A percentile compares a stretch with the other conserved stretches of the same genome.
Evolutionary conservation across 768 basidiomycete genomes (phyloP).

Genomic region (Russula earlei): DNA sequence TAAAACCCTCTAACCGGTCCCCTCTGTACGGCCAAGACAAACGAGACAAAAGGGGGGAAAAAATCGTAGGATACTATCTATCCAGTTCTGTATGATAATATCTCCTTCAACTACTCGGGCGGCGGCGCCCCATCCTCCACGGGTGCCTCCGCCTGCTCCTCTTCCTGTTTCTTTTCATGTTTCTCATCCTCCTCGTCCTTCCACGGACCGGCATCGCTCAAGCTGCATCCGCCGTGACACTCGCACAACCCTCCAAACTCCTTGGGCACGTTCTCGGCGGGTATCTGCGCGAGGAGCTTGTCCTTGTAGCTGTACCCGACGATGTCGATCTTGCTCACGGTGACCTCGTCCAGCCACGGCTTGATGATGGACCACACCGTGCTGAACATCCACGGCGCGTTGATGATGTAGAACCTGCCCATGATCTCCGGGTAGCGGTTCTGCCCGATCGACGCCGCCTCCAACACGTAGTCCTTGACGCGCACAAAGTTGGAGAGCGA

Average conservation of each 20-base stretch:
- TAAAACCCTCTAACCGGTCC: neutral
- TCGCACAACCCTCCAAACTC: conserved; percentile 79
- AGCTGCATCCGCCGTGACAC: conserved; percentile 72
- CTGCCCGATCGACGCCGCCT: conserved; percentile 73
- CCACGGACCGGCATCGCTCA: conserved; percentile 93
- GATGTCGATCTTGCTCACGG: conserved; percentile 90
- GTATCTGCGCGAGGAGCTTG: conserved; percentile 73
- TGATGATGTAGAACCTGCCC: conserved; percentile 99
- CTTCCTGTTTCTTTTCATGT: no score
- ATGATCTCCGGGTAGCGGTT: conserved; percentile 88
- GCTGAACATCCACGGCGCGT: conserved; percentile 88
- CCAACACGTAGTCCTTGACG: conserved; percentile 85
- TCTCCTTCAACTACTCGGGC: neutral
- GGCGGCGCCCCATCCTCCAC: neutral
- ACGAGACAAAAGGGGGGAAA: neutral
- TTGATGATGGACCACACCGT: conserved; percentile 85
- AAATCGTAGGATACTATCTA: neutral
- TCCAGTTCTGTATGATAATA: conserved; percentile 1
- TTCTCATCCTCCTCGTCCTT: no score
- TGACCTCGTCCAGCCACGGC: conserved; percentile 91
- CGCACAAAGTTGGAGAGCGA: conserved; percentile 71
- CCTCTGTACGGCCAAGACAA: neutral
- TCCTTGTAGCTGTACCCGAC: conserved; percentile 68
- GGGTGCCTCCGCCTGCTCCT: neutral
- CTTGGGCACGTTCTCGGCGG: conserved; percentile 69